A percentile compares a stretch with the other conserved stretches of the same genome.
These are phyloP conservation scores for Tetradesmus obliquus DNA, from an alignment of 139 green algal species.

Conservation along the genomic window DNA sequence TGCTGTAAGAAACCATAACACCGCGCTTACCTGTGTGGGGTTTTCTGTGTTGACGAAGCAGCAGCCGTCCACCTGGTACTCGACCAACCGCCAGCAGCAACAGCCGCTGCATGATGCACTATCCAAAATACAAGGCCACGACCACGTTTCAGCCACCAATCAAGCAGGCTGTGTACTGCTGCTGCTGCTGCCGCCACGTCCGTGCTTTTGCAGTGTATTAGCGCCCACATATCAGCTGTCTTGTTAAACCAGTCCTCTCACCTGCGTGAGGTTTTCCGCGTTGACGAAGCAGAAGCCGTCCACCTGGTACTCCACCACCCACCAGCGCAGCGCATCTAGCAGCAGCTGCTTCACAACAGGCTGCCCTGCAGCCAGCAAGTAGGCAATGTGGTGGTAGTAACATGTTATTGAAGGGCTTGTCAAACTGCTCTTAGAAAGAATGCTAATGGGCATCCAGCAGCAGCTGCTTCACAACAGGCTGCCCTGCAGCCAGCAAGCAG, in stretches of 20 bases:
- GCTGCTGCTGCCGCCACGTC: not conserved
- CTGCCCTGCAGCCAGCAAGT: slow-evolving; percentile 48
- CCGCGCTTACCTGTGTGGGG: slow-evolving; percentile 62
- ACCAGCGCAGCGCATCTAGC: slow-evolving; percentile 69
- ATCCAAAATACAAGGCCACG: too few species aligned
- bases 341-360: slow-evolving; percentile 71
- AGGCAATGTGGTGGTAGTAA: not conserved
- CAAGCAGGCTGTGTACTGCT: not conserved
- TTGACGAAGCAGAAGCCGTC: slow-evolving; percentile 88
- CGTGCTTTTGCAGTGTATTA: not conserved
- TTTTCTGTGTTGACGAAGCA: slow-evolving; percentile 86
- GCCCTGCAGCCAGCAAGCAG: slow-evolving; percentile 2
- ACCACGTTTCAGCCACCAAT: too few species aligned
- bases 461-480: slow-evolving; percentile 70
- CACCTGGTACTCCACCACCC: slow-evolving; percentile 77
- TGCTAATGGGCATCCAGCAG: slow-evolving; percentile 51
- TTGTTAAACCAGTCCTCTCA: slow-evolving; percentile 7
- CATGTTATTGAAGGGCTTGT: too few species aligned
- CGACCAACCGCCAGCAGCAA: slow-evolving; percentile 70
- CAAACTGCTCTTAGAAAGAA: too few species aligned
- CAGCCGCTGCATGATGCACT: slow-evolving; percentile 24
- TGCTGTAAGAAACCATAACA: too few species aligned
- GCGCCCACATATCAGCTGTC: not conserved
- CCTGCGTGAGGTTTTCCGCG: slow-evolving; percentile 84
- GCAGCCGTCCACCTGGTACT: slow-evolving; percentile 86